Base-by-base conservation (phyloP, 176 grass and related monocot genomes). In the Oryza officinalis region DNA sequence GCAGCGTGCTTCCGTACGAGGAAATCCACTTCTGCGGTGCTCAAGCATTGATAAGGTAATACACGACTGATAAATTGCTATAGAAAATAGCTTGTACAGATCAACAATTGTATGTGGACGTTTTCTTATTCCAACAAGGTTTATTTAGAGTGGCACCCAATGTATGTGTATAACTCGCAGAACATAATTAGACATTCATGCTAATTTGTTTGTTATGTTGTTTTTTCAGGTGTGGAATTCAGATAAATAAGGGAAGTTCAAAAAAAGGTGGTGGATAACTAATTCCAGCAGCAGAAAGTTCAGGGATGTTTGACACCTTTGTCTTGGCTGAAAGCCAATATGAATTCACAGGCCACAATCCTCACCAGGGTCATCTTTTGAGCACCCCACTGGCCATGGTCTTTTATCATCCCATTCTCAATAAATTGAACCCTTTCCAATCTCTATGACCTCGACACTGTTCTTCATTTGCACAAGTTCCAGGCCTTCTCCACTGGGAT, bases 201-300 rank as follows among this genome's bases (percentile, higher is more conserved):
- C 9, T 75, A 65, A 75, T 75, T 75, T 25, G 20, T 66, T 74
- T 65, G 1, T 26, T 3, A 25, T 64, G 7, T 31, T 72, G 6
- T 81, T 72, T 11, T 67, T 83, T 65, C 20, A 75, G 81, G 81
- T 83, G 49, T 41, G 49, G 45, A 22, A 72, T 83, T 18, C 44
- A 80, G 44, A 30, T 18, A 67, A 50, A 67, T 5, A 75, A 33
- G 5, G 12, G 31, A 35, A 65, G 33, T 26, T 65, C 6, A 40
- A 35, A 49, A 18, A 37, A 17, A 35, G 35, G 8, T 25, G n/a
- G 22, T 22, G 59, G 22, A 49, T 2, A 74, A 45, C 59, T 11
- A 45, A 8, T 2, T 47, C 3, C 10, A 69, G 7, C 7, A 60
- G 0, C 20, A 15, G 11, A 45, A 64, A 83, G 47, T 50, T 50